phyloP scores from a whole-genome alignment of 495 filamentous ascomycete genomes.

The Paragyromitra xinjiangensis region DNA sequence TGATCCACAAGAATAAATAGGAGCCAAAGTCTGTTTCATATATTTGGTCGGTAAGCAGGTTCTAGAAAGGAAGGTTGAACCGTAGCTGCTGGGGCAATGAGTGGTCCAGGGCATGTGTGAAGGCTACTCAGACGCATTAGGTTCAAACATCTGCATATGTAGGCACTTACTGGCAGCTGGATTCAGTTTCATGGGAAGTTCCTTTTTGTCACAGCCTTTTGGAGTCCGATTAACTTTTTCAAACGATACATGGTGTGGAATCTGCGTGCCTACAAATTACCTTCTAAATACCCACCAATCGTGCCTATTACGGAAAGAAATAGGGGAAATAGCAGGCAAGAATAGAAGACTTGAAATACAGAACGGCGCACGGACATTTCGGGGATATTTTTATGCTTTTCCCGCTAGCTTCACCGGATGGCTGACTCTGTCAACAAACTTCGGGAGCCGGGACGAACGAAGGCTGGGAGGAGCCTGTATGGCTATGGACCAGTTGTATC shows the following conservation, averaged over 20 bases:
- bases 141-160: conserved; percentile 4
- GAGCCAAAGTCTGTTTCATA: conserved; percentile 37
- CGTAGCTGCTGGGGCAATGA: conserved; percentile 10
- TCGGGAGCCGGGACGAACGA: conserved; percentile 28
- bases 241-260: not conserved
- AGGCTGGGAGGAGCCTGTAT: conserved; percentile 18
- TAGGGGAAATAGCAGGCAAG: conserved; percentile 18
- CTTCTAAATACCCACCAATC: conserved; percentile 6
- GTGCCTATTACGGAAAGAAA: conserved; percentile 9
- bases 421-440: conserved; percentile 26
- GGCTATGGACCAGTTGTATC: not conserved
- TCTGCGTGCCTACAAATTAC: not conserved
- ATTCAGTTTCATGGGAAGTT: conserved; percentile 8
- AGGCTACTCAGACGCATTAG: conserved; percentile 4
- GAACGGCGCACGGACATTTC: conserved; percentile 38
- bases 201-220: conserved; percentile 8
- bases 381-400: conserved; percentile 48
- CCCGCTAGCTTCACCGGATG: conserved; percentile 23
- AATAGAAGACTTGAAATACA: conserved; percentile 15
- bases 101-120: not conserved
- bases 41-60: not conserved
- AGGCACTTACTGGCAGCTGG: conserved; percentile 27
- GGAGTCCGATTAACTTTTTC: not conserved
- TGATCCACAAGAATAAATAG: conserved; percentile 24
- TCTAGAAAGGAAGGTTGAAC: conserved; percentile 27